A percentile compares a stretch with the other conserved stretches of the same genome.
Conservation (phyloP, 2,329 filamentous ascomycete species). For the Fusarium clavum region DNA sequence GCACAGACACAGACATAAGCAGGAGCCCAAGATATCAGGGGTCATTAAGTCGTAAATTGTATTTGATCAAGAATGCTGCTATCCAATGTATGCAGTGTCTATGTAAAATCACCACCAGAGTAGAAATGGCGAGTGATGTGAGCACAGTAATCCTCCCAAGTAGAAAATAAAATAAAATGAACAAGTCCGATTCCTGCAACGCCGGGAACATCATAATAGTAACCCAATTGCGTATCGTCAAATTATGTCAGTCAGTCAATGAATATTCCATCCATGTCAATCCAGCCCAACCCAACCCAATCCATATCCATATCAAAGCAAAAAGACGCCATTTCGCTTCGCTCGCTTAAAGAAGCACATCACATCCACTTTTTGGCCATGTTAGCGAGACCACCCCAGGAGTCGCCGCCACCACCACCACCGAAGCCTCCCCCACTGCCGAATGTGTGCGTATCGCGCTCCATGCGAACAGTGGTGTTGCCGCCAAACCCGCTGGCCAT, state of each 20-base stretch:
- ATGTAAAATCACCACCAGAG: constrained; percentile 10
- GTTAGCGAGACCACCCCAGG: constrained; percentile 52
- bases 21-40: background rate
- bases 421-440: constrained; percentile 32
- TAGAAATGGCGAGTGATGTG: background rate
- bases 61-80: constrained; percentile 28
- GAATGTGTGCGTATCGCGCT: constrained; percentile 54
- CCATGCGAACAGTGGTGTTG: constrained; percentile 45
- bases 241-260: constrained; percentile 8
- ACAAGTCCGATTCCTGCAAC: constrained; percentile 34
- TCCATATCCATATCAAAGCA: background rate
- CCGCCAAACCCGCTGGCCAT: constrained; percentile 58
- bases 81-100: constrained; percentile 13
- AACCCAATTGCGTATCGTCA: constrained; percentile 22
- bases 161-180: background rate
- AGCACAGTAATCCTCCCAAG: constrained; percentile 15
- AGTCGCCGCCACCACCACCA: constrained; percentile 47
- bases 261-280: background rate
- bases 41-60: constrained; percentile 39
- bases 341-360: constrained; percentile 7
- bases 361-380: constrained; percentile 59
- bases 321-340: constrained; percentile 13
- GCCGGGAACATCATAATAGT: constrained; percentile 26
- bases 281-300: background rate
- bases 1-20: background rate